These are phyloP conservation scores for Globisporangium spinosum DNA, from an alignment of 352 stramenopile genomes.

Conservation along the genomic window DNA sequence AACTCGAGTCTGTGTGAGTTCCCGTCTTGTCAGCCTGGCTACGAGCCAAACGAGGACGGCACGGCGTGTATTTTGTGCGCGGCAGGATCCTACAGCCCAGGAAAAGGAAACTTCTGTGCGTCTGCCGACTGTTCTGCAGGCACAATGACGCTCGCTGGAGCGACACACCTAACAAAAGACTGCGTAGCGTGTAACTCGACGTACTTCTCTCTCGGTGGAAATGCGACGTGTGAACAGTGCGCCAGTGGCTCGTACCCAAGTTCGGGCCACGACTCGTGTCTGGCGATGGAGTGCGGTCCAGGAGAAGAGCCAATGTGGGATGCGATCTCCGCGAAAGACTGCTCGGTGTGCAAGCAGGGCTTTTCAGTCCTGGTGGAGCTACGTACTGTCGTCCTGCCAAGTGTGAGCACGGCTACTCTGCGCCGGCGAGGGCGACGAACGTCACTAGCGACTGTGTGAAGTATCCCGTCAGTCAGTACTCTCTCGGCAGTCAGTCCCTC, in stretches of 20 bases:
- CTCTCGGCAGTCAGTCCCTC: constrained; percentile 26
- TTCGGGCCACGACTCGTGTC: constrained; percentile 17
- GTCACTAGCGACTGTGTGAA: constrained; percentile 24
- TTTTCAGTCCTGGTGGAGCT: constrained; percentile 31
- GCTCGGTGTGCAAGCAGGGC: constrained; percentile 31
- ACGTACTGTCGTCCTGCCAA: constrained; percentile 27
- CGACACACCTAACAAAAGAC: constrained; percentile 24
- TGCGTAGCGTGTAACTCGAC: constrained; percentile 30
- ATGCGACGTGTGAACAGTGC: constrained; percentile 27
- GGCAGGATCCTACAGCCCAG: constrained; percentile 27
- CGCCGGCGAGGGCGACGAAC: constrained; percentile 23
- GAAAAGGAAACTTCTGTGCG: constrained; percentile 30
- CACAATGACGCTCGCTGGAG: constrained; percentile 22
- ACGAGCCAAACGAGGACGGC: constrained; percentile 34
- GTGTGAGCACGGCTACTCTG: constrained; percentile 28
- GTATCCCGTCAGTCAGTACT: constrained; percentile 32
- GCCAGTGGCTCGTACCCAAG: constrained; percentile 33
- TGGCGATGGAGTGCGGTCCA: constrained; percentile 25
- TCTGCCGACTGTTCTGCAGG: constrained; percentile 23
- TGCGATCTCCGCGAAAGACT: constrained; percentile 24
- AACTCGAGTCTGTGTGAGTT: constrained; percentile 32
- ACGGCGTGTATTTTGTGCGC: constrained; percentile 25
- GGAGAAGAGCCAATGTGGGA: constrained; percentile 26
- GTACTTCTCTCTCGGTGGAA: constrained; percentile 32
- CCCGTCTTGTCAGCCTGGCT: constrained; percentile 36